These are phyloP conservation scores for Tubosaeta brunneosetosa DNA, from an alignment of 768 basidiomycete genomes.

Conservation along the genomic window DNA sequence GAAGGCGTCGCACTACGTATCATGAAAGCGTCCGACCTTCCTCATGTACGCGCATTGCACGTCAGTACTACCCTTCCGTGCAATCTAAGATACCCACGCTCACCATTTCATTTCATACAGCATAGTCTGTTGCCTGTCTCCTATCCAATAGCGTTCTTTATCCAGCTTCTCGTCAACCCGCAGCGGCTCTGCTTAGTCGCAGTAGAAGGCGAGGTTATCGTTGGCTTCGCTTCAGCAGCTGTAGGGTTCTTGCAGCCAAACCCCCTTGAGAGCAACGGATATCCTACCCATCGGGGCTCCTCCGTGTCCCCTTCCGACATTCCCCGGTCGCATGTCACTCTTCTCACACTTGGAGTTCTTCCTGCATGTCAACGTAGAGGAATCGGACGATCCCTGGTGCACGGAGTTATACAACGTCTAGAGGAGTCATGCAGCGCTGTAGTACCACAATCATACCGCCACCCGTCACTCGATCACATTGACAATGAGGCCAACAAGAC, in stretches of 20 bases:
- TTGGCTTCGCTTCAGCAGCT: constrained; percentile 30
- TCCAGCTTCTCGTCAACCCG: constrained; percentile 29
- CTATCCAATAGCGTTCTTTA: constrained; percentile 29
- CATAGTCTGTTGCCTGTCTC: constrained; percentile 22
- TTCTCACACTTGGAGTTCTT: constrained; percentile 30
- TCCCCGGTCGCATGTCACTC: constrained; percentile 14
- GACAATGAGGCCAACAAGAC: constrained; percentile 5
- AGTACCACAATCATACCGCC: background rate
- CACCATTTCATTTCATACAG: constrained; percentile 9
- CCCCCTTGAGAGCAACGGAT: background rate
- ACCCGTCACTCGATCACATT: background rate
- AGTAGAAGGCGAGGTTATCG: constrained; percentile 11
- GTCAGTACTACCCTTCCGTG: constrained; percentile 10
- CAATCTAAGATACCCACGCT: background rate
- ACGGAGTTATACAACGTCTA: constrained; percentile 24
- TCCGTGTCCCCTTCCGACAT: constrained; percentile 6
- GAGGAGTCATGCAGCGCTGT: constrained; percentile 8
- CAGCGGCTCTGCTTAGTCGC: constrained; percentile 29
- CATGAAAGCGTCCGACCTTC: constrained; percentile 29
- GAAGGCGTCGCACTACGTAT: constrained; percentile 17
- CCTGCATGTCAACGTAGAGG: constrained; percentile 25
- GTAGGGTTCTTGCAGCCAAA: constrained; percentile 4
- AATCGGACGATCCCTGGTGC: constrained; percentile 28
- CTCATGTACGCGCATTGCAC: constrained; percentile 24
- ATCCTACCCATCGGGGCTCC: background rate